Evolutionary conservation across 306 rosid species (phyloP).

Genomic region (Argentina anserina): DNA sequence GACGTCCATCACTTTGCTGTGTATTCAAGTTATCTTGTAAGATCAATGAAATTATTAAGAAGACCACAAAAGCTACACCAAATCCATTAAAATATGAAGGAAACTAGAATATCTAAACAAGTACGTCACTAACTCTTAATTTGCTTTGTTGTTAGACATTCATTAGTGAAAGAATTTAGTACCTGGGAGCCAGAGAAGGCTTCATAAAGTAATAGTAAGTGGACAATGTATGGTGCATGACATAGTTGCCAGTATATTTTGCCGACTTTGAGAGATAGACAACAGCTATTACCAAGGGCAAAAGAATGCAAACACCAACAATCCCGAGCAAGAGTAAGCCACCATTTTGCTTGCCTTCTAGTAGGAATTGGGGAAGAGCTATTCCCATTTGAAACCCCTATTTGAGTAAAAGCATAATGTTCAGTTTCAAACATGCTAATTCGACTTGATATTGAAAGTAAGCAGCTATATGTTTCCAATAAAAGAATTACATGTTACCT

Average conservation of each 20-base stretch:
- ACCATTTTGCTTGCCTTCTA: slow-evolving; percentile 81
- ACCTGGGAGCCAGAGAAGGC: slow-evolving; percentile 98
- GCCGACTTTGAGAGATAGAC: slow-evolving; percentile 92
- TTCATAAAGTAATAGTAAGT: slow-evolving; percentile 87
- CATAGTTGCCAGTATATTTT: slow-evolving; percentile 92
- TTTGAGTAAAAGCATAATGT: slow-evolving; percentile 26
- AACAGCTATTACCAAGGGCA: slow-evolving; percentile 93
- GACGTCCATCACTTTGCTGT: slow-evolving; percentile 99
- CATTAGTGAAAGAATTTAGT: neutral
- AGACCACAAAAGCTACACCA: neutral
- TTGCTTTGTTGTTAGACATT: neutral
- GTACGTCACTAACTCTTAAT: neutral
- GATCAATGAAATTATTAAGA: slow-evolving; percentile 2
- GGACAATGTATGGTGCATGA: slow-evolving; percentile 93
- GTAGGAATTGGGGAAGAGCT: slow-evolving; percentile 92
- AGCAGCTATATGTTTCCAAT: slow-evolving; percentile 5
- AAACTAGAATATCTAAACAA: too few species aligned
- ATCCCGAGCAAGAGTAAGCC: slow-evolving; percentile 95
- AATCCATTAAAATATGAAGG: neutral
- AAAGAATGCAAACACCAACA: slow-evolving; percentile 91
- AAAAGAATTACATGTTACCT: slow-evolving; percentile 45
- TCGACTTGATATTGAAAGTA: slow-evolving; percentile 12
- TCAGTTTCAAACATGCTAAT: slow-evolving; percentile 13
- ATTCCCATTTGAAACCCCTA: slow-evolving; percentile 99
- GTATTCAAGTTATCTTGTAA: slow-evolving; percentile 15